Conservation (phyloP, 1,139 yeast genomes). For the Petasospora rhodanensis region DNA sequence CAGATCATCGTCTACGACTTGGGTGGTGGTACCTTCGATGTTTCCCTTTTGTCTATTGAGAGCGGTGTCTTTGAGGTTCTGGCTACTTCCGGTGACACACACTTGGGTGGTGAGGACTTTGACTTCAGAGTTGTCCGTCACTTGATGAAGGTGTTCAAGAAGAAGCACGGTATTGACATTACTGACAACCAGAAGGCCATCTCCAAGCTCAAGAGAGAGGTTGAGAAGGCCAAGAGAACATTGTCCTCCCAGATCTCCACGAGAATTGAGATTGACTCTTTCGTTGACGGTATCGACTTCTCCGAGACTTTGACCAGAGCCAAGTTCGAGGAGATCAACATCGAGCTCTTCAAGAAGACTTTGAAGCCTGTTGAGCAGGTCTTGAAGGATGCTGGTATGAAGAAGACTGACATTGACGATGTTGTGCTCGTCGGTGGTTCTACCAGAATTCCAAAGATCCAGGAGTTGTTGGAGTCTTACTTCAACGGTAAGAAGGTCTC, state of each 20-base stretch:
- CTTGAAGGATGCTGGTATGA: slow-evolving; percentile 74
- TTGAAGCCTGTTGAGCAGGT: slow-evolving; percentile 86
- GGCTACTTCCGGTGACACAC: slow-evolving; percentile 99
- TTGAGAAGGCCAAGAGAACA: slow-evolving; percentile 91
- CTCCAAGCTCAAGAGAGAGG: slow-evolving; percentile 86
- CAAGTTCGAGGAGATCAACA: slow-evolving; percentile 85
- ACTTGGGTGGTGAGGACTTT: slow-evolving; percentile 66
- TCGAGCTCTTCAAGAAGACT: slow-evolving; percentile 80
- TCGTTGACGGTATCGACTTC: slow-evolving; percentile 93
- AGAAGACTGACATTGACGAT: slow-evolving; percentile 78
- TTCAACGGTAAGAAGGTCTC: slow-evolving; percentile 88
- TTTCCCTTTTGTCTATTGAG: slow-evolving; percentile 88
- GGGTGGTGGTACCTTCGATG: slow-evolving; percentile 99
- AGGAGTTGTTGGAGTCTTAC: slow-evolving; percentile 77
- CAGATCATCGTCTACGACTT: slow-evolving; percentile 93
- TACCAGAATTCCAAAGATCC: slow-evolving; percentile 93
- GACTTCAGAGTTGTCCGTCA: slow-evolving; percentile 78
- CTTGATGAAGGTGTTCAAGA: slow-evolving; percentile 79
- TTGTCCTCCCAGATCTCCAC: slow-evolving; percentile 84
- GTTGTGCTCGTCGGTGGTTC: slow-evolving; percentile 93
- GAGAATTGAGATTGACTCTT: slow-evolving; percentile 86
- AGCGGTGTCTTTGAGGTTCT: slow-evolving; percentile 99
- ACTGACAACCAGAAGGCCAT: slow-evolving; percentile 73
- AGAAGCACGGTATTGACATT: slow-evolving; percentile 75
- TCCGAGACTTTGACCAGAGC: slow-evolving; percentile 83